Percentiles rank a stretch among this genome's conserved stretches.
phyloP scores from a whole-genome alignment of 139 green algal species.

The Chlorella sp. region DNA sequence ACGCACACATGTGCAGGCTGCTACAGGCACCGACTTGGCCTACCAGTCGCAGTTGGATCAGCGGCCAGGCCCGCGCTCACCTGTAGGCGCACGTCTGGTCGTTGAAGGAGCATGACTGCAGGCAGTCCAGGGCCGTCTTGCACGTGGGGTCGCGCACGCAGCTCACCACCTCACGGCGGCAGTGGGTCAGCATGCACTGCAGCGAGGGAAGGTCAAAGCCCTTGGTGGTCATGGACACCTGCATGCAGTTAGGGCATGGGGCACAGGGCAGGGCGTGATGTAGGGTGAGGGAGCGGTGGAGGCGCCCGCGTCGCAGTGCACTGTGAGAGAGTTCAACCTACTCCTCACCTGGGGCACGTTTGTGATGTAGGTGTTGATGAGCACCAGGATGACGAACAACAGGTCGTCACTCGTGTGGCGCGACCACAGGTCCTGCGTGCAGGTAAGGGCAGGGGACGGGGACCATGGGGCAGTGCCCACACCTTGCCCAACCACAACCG shows the following conservation, averaged over 20 bases:
- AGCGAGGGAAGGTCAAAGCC: conserved; percentile 43
- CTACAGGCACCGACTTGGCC: too few species aligned
- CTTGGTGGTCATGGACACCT: conserved; percentile 43
- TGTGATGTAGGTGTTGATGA: conserved; percentile 62
- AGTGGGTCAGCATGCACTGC: conserved; percentile 76
- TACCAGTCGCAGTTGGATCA: too few species aligned
- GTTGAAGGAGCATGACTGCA: conserved; percentile 71
- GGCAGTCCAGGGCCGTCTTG: conserved; percentile 75
- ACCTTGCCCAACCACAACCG: neutral
- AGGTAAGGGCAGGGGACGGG: too few species aligned
- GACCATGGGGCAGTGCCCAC: neutral
- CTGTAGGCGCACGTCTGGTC: conserved; percentile 48
- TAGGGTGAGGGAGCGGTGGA: too few species aligned
- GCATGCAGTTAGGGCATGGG: neutral
- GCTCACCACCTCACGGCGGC: conserved; percentile 53
- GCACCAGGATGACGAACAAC: conserved; percentile 69
- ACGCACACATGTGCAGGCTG: too few species aligned
- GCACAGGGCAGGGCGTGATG: neutral
- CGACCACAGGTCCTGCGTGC: conserved; percentile 11
- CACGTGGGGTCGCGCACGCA: conserved; percentile 75
- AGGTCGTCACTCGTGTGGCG: conserved; percentile 59
- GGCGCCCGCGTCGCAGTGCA: too few species aligned
- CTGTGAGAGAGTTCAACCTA: too few species aligned
- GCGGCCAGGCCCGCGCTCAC: too few species aligned
- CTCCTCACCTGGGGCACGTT: too few species aligned